phyloP scores from a whole-genome alignment of 2,329 filamentous ascomycete genomes.

The Lecanoromycetidae sp. region DNA sequence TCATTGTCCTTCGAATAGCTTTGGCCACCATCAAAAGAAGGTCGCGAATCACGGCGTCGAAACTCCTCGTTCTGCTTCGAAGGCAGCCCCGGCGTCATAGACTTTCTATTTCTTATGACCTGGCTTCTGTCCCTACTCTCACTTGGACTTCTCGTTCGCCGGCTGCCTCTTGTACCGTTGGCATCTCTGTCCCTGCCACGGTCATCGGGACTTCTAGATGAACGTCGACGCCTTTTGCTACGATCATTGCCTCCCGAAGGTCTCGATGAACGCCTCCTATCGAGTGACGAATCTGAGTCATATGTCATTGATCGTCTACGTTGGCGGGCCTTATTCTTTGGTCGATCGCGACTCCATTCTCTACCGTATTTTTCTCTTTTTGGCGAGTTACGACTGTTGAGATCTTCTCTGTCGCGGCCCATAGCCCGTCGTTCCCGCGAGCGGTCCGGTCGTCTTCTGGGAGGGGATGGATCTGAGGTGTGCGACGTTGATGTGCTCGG shows the following conservation, averaged over 20 bases:
- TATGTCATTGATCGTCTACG: conserved; percentile 2
- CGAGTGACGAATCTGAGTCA: conserved; percentile 11
- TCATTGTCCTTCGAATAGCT: conserved; percentile 16
- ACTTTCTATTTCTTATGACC: conserved; percentile 29
- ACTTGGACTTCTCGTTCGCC: conserved; percentile 21
- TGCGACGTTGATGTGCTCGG: conserved; percentile 28
- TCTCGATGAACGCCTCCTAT: conserved; percentile 21
- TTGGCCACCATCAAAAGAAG: background rate
- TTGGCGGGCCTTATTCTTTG: background rate
- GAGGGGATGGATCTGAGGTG: conserved; percentile 22
- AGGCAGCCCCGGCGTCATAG: conserved; percentile 24
- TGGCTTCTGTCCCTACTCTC: conserved; percentile 30
- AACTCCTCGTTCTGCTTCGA: background rate
- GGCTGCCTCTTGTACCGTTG: conserved; percentile 7
- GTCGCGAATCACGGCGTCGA: conserved; percentile 1
- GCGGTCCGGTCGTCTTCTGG: background rate
- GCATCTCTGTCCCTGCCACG: conserved; percentile 29
- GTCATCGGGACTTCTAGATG: conserved; percentile 33
- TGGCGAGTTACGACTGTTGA: background rate
- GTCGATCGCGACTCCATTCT: background rate
- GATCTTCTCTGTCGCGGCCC: background rate
- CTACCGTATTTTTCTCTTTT: background rate
- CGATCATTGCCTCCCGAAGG: conserved; percentile 25
- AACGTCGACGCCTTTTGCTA: conserved; percentile 34
- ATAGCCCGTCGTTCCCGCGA: background rate